These are phyloP conservation scores for Ceratocystis cacaofunesta DNA, from an alignment of 2,329 filamentous ascomycete species.

Conservation along the genomic window DNA sequence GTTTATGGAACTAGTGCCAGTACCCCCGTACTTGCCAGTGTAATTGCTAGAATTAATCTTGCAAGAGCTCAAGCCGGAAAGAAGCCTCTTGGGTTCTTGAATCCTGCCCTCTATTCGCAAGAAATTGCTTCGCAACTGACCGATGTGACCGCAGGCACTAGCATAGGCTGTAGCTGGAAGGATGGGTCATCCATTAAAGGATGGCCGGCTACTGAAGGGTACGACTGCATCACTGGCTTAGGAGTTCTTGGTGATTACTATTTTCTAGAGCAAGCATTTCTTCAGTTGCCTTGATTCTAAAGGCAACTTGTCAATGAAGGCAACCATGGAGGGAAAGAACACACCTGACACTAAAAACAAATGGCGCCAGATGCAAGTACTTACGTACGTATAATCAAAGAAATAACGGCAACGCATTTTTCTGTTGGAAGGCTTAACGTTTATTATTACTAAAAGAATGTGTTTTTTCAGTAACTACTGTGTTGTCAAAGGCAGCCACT, in stretches of 20 bases:
- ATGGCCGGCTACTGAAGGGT: slow-evolving; percentile 33
- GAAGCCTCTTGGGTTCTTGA: slow-evolving; percentile 38
- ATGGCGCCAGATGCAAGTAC: neutral
- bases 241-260: slow-evolving; percentile 32
- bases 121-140: slow-evolving; percentile 26
- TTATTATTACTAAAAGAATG: neutral
- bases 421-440: neutral
- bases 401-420: neutral
- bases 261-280: slow-evolving; percentile 25
- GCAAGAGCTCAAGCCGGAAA: slow-evolving; percentile 35
- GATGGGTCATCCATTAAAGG: slow-evolving; percentile 25
- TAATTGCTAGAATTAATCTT: slow-evolving; percentile 41
- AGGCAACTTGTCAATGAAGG: neutral
- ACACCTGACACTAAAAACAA: neutral
- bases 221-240: slow-evolving; percentile 36
- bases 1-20: slow-evolving; percentile 36
- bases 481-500: neutral
- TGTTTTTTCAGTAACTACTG: neutral
- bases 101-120: slow-evolving; percentile 32
- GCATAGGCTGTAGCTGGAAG: slow-evolving; percentile 28
- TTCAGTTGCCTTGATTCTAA: slow-evolving; percentile 15
- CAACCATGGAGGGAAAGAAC: neutral
- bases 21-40: slow-evolving; percentile 38
- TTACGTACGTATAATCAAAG: neutral
- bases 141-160: slow-evolving; percentile 30